phyloP scores from a whole-genome alignment of 805 yeast species.

The Monosporozyma siamensis region DNA sequence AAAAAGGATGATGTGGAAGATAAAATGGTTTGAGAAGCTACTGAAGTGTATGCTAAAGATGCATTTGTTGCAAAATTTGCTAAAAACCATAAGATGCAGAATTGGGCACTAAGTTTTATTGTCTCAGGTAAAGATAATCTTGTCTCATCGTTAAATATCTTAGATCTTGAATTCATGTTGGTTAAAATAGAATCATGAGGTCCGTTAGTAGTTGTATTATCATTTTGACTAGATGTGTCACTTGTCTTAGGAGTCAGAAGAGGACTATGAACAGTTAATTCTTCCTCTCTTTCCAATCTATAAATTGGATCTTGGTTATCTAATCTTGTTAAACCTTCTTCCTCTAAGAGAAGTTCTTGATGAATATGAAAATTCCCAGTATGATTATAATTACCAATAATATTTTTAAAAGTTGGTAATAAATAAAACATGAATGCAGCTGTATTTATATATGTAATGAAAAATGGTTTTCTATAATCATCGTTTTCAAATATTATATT shows the following conservation, averaged over 20 bases:
- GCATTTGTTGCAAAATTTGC: constrained; percentile 89
- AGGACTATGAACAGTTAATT: constrained; percentile 2
- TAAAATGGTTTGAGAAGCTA: constrained; percentile 86
- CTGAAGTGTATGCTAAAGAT: constrained; percentile 78
- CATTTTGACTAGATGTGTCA: neutral
- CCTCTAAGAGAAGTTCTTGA: constrained; percentile 24
- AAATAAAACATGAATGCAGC: constrained; percentile 74
- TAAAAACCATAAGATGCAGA: constrained; percentile 79
- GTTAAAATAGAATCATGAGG: neutral
- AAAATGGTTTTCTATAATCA: constrained; percentile 77
- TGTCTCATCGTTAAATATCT: neutral
- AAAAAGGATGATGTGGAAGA: constrained; percentile 91
- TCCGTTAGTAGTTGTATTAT: neutral
- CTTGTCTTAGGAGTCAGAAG: constrained; percentile 1
- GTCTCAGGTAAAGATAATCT: constrained; percentile 47
- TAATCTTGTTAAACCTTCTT: constrained; percentile 18
- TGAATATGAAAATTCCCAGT: constrained; percentile 26
- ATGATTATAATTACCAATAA: constrained; percentile 19
- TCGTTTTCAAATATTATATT: constrained; percentile 64
- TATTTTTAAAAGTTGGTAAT: constrained; percentile 41
- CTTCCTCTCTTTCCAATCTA: constrained; percentile 3
- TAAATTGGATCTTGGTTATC: constrained; percentile 3
- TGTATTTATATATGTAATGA: constrained; percentile 87
- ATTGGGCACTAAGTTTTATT: constrained; percentile 62
- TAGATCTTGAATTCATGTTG: neutral